Conservation (phyloP, 2,329 filamentous ascomycete genomes). For the Annulohypoxylon truncatum region DNA sequence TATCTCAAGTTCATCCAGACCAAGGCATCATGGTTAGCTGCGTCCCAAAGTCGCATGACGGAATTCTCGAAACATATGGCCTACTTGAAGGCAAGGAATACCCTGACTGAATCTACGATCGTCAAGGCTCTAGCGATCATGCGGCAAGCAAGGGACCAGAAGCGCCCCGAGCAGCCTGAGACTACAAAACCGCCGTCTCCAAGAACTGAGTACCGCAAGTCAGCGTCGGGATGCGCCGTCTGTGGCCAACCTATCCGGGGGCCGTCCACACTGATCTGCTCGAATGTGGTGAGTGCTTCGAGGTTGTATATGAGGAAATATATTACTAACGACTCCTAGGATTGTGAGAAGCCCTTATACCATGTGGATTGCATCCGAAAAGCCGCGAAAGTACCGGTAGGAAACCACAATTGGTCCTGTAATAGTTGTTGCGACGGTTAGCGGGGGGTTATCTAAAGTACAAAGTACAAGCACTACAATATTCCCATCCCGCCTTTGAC, state of each 20-base stretch:
- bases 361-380: slow-evolving; percentile 60
- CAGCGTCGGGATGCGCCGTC: slow-evolving; percentile 58
- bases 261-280: slow-evolving; percentile 61
- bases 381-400: slow-evolving; percentile 52
- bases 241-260: slow-evolving; percentile 63
- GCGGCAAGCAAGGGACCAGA: slow-evolving; percentile 55
- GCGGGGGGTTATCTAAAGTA: slow-evolving; percentile 1
- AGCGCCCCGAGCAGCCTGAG: slow-evolving; percentile 42
- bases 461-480: neutral
- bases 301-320: slow-evolving; percentile 4
- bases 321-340: slow-evolving; percentile 28
- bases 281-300: slow-evolving; percentile 59
- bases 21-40: slow-evolving; percentile 65
- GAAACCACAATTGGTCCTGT: slow-evolving; percentile 57
- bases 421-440: slow-evolving; percentile 53
- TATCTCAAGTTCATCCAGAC: slow-evolving; percentile 64
- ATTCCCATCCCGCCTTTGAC: slow-evolving; percentile 1
- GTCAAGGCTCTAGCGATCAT: slow-evolving; percentile 57
- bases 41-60: slow-evolving; percentile 59
- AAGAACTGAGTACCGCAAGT: slow-evolving; percentile 54
- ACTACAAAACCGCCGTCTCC: slow-evolving; percentile 40
- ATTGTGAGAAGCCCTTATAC: slow-evolving; percentile 58
- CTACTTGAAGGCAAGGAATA: slow-evolving; percentile 62
- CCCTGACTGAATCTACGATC: slow-evolving; percentile 59
- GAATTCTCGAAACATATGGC: slow-evolving; percentile 68